phyloP scores from a whole-genome alignment of 2,329 filamentous ascomycete genomes.

The Macrophomina phaseolina region DNA sequence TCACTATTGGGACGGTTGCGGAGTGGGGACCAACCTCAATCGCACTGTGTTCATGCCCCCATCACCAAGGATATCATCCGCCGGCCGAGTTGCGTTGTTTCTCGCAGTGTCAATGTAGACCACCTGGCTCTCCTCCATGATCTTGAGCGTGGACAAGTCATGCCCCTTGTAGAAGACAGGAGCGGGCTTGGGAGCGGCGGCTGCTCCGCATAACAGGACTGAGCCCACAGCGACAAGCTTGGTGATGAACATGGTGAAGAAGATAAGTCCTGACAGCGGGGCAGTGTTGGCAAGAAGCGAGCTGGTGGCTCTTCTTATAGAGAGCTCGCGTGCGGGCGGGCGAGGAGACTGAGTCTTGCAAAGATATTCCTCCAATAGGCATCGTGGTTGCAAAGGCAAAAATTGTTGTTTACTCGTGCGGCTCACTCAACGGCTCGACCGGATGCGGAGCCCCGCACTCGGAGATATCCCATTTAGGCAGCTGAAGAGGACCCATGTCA shows the following conservation, averaged over 20 bases:
- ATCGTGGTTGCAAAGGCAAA: background rate
- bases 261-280: background rate
- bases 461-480: slow-evolving; percentile 1
- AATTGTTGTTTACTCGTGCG: slow-evolving; percentile 6
- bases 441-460: slow-evolving; percentile 19
- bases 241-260: slow-evolving; percentile 2
- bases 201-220: slow-evolving; percentile 7
- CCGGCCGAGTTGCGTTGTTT: slow-evolving; percentile 43
- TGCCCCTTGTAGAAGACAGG: slow-evolving; percentile 27
- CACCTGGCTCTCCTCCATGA: slow-evolving; percentile 27
- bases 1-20: background rate
- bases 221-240: slow-evolving; percentile 9
- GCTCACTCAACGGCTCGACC: background rate
- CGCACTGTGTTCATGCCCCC: slow-evolving; percentile 26
- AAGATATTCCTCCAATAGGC: slow-evolving; percentile 18
- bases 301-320: slow-evolving; percentile 1
- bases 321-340: background rate
- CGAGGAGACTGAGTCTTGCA: background rate
- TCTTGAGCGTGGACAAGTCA: slow-evolving; percentile 22
- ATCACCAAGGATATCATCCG: slow-evolving; percentile 26
- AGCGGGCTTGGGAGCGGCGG: slow-evolving; percentile 1
- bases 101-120: slow-evolving; percentile 39
- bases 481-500: background rate
- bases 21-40: slow-evolving; percentile 2
- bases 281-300: background rate